phyloP scores from a whole-genome alignment of 371 early-diverging fungal species.

The Nematocida major region DNA sequence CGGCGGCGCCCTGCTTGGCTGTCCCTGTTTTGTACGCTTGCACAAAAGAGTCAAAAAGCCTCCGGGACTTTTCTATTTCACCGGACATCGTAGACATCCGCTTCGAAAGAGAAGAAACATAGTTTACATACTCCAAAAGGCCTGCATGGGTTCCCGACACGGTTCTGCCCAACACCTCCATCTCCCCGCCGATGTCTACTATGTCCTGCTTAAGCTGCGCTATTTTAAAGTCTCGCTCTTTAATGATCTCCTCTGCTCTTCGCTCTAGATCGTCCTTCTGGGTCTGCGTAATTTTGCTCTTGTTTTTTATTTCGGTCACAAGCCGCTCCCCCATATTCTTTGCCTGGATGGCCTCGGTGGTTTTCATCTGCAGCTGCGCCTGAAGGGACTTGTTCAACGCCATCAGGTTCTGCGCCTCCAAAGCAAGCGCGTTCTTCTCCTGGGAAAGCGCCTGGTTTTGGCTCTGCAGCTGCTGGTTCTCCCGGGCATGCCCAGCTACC shows the following conservation, averaged over 20 bases:
- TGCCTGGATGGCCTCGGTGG: background rate
- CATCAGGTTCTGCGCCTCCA: background rate
- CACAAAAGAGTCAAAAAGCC: too few relatives aligned
- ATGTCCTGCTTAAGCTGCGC: background rate
- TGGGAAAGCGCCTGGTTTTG: background rate
- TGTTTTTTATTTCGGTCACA: slow-evolving; percentile 13
- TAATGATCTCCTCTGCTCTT: slow-evolving; percentile 39
- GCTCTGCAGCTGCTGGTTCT: background rate
- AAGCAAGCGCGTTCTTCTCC: background rate
- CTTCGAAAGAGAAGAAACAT: too few relatives aligned
- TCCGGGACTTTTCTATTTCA: too few relatives aligned
- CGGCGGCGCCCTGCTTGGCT: too few relatives aligned
- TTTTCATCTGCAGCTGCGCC: background rate
- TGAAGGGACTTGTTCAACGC: background rate
- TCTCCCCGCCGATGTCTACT: background rate
- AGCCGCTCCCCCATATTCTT: slow-evolving; percentile 13
- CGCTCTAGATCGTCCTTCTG: slow-evolving; percentile 5
- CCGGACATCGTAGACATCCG: too few relatives aligned
- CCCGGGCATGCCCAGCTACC: background rate
- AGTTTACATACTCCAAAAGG: too few relatives aligned
- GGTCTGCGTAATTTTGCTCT: background rate
- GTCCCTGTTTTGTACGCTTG: too few relatives aligned
- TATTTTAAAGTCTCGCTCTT: background rate
- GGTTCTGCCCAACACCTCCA: background rate
- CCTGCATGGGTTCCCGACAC: background rate